Base-by-base conservation (phyloP, 139 green algal species). In the Diplosphaera chodatii region DNA sequence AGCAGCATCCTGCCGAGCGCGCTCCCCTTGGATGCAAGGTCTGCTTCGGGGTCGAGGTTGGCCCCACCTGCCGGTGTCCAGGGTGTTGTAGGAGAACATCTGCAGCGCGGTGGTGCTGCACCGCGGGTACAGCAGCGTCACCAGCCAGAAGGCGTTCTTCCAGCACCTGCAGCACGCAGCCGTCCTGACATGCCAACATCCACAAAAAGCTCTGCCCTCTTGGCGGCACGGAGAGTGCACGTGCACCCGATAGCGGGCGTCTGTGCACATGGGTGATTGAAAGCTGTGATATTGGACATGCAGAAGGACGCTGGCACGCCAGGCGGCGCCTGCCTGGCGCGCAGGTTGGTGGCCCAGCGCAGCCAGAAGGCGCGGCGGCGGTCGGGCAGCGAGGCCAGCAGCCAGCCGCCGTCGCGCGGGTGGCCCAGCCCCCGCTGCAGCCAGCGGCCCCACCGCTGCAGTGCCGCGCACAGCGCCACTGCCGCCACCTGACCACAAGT, bases 81-180 rank as follows among this genome's bases (percentile, higher is more conserved):
- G 40, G 21, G 31, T 76, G 15, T 70, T 32, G 31, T 30, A 41
- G 18, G 69, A 37, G 33, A 85, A 85, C 69, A 85, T 55, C 71
- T 85, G 73, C 55, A 83, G 40, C 15, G 77, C 73, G 10, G 77
- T 75, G 72, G 78, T 72, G 10, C 63, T 66, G 70, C 73, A 74
- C 55, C 73, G 65, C n/a, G 80, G 80, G 75, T 85, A 85, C 23
- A 85, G 68, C 66, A 85, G 72, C 18, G 80, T 85, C 32, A 84
- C 67, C 28, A 85, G 69, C 73, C 78, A 85, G 41, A 84, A 84
- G 40, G 64, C 73, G 67, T 85, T 85, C 48, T 84, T 84, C 56
- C 70, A 85, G 68, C 80, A 85, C 33, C 80, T 74, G 69, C 32
- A 32, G 3, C 3, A 65, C 59, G 32, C 27, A 31, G 28, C n/a